Conservation (phyloP, 169 alveolate species). For the Cystoisospora suis region DNA sequence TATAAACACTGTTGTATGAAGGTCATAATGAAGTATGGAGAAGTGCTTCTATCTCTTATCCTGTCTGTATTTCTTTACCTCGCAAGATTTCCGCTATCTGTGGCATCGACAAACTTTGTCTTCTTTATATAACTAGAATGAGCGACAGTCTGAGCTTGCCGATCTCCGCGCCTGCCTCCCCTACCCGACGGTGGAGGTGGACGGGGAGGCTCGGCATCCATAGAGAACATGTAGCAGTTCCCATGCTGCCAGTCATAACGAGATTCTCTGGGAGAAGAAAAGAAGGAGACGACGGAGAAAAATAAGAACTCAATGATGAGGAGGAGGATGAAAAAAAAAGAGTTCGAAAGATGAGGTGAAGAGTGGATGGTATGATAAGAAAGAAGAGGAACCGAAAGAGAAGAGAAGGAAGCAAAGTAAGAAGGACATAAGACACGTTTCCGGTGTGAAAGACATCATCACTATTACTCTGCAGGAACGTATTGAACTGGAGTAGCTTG, state of each 20-base stretch:
- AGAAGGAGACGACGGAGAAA: not conserved
- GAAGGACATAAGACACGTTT: too few species aligned
- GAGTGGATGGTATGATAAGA: not conserved
- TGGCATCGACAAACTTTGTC: constrained; percentile 38
- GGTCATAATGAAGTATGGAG: too few species aligned
- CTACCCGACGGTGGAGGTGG: too few species aligned
- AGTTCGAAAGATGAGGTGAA: not conserved
- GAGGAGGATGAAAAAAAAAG: not conserved
- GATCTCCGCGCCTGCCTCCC: too few species aligned
- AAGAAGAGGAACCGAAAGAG: not conserved
- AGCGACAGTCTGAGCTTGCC: not conserved
- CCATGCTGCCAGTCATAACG: constrained; percentile 57
- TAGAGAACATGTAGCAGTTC: constrained; percentile 32
- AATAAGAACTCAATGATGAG: not conserved
- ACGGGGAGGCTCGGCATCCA: not conserved
- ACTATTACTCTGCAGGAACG: too few species aligned
- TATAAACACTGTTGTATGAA: too few species aligned
- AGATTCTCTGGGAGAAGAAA: constrained; percentile 31
- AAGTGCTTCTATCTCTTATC: not conserved
- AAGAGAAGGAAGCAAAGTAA: not conserved
- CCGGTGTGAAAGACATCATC: too few species aligned
- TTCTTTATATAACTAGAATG: not conserved
- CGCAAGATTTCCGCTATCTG: constrained; percentile 49
- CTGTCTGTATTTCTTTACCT: constrained; percentile 4
- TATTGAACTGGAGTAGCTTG: too few species aligned